These are phyloP conservation scores for Brassica carinata DNA, from an alignment of 345 rosid genomes.

Conservation along the genomic window DNA sequence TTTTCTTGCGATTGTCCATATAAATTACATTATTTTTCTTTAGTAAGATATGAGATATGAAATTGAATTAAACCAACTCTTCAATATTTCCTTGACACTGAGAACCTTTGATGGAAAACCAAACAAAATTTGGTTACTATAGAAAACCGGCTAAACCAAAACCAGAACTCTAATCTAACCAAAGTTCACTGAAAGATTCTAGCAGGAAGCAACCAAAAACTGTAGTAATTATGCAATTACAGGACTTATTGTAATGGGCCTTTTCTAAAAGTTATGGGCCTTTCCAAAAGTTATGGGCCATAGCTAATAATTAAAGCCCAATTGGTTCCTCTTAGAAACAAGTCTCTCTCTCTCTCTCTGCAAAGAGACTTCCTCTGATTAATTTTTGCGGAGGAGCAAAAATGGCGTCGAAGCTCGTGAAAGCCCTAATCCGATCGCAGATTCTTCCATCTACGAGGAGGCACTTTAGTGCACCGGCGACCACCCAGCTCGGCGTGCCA, in stretches of 20 bases:
- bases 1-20: neutral
- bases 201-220: neutral
- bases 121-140: neutral
- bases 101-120: neutral
- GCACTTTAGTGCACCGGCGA: constrained; percentile 46
- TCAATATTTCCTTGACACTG: neutral
- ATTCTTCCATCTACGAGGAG: constrained; percentile 50
- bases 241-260: neutral
- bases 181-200: neutral
- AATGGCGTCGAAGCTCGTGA: constrained; percentile 66
- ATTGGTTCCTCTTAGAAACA: neutral
- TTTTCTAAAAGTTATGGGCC: neutral
- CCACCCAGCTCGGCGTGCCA: constrained; percentile 42
- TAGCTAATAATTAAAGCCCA: neutral
- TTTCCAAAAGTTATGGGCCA: too few species aligned
- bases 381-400: neutral
- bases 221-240: neutral
- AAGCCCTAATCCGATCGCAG: constrained; percentile 52
- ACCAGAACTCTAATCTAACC: neutral
- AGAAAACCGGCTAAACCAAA: neutral
- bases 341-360: neutral
- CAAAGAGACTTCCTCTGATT: neutral
- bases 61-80: neutral
- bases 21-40: neutral
- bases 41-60: neutral